phyloP scores from a whole-genome alignment of 352 stramenopile species.

The Pythium grandisporangium region DNA sequence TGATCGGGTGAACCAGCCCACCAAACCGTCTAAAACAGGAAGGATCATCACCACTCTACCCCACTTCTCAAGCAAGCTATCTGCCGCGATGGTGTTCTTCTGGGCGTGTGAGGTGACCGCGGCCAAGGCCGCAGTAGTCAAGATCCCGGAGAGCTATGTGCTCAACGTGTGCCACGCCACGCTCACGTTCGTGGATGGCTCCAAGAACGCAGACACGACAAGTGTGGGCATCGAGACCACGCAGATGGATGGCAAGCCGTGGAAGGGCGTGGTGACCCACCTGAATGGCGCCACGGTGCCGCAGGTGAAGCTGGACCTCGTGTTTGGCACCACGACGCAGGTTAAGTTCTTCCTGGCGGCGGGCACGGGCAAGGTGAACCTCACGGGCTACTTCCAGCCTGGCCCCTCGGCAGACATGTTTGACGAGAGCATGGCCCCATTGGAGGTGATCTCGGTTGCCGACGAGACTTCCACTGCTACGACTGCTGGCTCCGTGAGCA shows the following conservation, averaged over 20 bases:
- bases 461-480: no score
- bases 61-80: no score
- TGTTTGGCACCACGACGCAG: constrained; percentile 40
- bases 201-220: constrained; percentile 16
- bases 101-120: constrained; percentile 26
- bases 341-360: constrained; percentile 72
- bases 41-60: no score
- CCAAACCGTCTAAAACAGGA: no score
- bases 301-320: constrained; percentile 76
- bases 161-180: constrained; percentile 28
- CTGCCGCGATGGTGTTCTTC: constrained; percentile 29
- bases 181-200: constrained; percentile 12
- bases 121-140: constrained; percentile 23
- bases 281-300: constrained; percentile 33
- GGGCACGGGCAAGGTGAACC: constrained; percentile 48
- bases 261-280: constrained; percentile 61
- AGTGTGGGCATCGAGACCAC: constrained; percentile 51
- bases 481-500: no score
- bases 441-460: constrained; percentile 8
- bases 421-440: no score
- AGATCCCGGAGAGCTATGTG: constrained; percentile 25
- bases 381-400: constrained; percentile 80
- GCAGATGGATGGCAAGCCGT: constrained; percentile 49
- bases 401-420: constrained; percentile 31
- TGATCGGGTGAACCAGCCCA: no score